phyloP scores from a whole-genome alignment of 1,284 basidiomycete genomes.

The Apiotrichum sp. region DNA sequence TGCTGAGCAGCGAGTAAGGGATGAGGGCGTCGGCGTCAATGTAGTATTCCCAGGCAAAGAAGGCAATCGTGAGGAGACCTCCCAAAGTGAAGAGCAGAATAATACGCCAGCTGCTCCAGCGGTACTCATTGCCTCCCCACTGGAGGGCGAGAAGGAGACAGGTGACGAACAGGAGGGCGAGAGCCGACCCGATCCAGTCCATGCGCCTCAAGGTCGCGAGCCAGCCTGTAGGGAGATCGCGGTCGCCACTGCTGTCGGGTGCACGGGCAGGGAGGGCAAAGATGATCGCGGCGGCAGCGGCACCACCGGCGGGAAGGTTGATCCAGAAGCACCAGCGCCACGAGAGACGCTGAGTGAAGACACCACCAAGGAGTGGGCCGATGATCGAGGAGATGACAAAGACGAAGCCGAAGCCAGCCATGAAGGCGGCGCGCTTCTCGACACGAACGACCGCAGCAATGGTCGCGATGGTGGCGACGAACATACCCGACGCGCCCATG shows the following conservation, averaged over 20 bases:
- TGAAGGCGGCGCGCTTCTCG: conserved; percentile 47
- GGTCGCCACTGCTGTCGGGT: conserved; percentile 27
- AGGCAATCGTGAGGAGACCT: conserved; percentile 36
- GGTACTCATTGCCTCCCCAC: conserved; percentile 48
- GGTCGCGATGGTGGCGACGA: conserved; percentile 48
- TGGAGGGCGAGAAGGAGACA: conserved; percentile 49
- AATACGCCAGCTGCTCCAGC: conserved; percentile 39
- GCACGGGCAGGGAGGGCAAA: conserved; percentile 50
- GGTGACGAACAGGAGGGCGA: conserved; percentile 46
- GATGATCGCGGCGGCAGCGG: conserved; percentile 43
- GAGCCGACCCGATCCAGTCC: conserved; percentile 47
- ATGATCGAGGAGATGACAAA: conserved; percentile 46
- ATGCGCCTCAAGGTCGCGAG: conserved; percentile 34
- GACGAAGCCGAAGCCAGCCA: conserved; percentile 40
- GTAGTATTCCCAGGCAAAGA: conserved; percentile 45
- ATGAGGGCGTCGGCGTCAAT: conserved; percentile 41
- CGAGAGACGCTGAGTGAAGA: conserved; percentile 48
- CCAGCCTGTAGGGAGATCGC: neutral
- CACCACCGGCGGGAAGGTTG: conserved; percentile 49
- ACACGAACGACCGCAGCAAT: conserved; percentile 46
- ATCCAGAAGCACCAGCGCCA: conserved; percentile 53
- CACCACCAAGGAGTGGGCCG: conserved; percentile 47
- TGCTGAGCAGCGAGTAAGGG: conserved; percentile 31
- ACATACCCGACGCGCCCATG: conserved; percentile 35
- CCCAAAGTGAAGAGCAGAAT: conserved; percentile 46